phyloP scores from a whole-genome alignment of 257 asterid species.

The Nicotiana sylvestris region DNA sequence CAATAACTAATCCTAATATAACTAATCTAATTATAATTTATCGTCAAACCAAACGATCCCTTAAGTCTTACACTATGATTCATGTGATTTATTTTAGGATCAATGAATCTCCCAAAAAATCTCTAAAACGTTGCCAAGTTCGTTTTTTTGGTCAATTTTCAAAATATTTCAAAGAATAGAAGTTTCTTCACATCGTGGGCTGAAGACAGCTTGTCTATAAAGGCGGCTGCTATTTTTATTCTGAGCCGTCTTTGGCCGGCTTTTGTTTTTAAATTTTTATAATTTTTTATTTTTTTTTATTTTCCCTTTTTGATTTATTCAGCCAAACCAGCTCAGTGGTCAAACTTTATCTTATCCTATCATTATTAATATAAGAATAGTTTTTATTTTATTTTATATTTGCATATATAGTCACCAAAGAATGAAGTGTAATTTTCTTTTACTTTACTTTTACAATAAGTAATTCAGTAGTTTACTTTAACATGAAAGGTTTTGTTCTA shows the following conservation, averaged over 20 bases:
- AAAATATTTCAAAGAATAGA: background rate
- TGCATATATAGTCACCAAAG: background rate
- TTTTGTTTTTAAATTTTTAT: background rate
- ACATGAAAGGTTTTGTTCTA: background rate
- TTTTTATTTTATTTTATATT: background rate
- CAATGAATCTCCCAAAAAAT: background rate
- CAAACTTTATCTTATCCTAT: background rate
- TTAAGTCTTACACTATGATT: background rate
- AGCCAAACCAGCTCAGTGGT: background rate
- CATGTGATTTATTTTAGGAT: background rate
- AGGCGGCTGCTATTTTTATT: background rate
- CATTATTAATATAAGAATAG: background rate
- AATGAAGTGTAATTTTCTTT: background rate
- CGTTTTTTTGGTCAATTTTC: background rate
- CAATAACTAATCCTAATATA: too few relatives aligned
- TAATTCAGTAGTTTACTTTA: background rate
- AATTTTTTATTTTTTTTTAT: background rate
- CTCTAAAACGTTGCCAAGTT: background rate
- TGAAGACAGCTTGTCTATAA: background rate
- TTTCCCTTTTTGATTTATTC: background rate
- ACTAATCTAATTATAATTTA: too few relatives aligned
- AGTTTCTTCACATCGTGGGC: background rate
- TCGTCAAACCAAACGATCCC: too few relatives aligned
- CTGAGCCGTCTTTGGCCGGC: background rate
- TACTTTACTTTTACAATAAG: slow-evolving; percentile 9